Evolutionary conservation across 208 protist genomes (phyloP).

Genomic region (Leishmania amazonensis): DNA sequence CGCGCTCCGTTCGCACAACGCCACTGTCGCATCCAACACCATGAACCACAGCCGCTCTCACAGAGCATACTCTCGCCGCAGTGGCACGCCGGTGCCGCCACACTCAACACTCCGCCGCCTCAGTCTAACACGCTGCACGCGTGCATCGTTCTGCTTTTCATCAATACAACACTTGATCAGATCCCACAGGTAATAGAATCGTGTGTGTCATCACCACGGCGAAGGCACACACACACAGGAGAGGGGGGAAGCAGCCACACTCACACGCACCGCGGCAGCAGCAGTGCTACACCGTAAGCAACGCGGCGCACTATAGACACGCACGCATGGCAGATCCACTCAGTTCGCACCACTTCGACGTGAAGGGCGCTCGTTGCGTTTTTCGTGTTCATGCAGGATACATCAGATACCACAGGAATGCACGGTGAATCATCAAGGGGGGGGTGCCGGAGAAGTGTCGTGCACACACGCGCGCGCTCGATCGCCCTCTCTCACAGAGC

Average conservation of each 20-base stretch:
- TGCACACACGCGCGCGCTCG: neutral
- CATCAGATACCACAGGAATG: conserved; percentile 87
- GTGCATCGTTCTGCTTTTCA: conserved; percentile 32
- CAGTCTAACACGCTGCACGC: conserved; percentile 29
- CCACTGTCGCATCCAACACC: neutral
- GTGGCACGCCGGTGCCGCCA: neutral
- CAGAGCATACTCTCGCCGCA: neutral
- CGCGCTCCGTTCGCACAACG: neutral
- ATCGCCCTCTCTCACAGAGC: neutral
- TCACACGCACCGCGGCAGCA: neutral
- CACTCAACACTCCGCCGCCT: conserved; percentile 6
- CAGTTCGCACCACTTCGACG: conserved; percentile 22
- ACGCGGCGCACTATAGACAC: conserved; percentile 17
- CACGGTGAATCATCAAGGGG: conserved; percentile 34
- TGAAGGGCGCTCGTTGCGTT: conserved; percentile 51
- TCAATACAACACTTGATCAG: conserved; percentile 22
- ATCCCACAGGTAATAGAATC: conserved; percentile 55
- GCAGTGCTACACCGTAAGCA: neutral
- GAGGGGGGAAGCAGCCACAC: neutral
- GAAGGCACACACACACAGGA: neutral
- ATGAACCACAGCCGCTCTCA: neutral
- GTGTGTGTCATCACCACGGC: conserved; percentile 28
- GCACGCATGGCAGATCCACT: conserved; percentile 24
- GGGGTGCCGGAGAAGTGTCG: conserved; percentile 18
- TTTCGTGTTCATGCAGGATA: conserved; percentile 37